Conservation (phyloP, 2,329 filamentous ascomycete species). For the Colletotrichum chrysophilum region DNA sequence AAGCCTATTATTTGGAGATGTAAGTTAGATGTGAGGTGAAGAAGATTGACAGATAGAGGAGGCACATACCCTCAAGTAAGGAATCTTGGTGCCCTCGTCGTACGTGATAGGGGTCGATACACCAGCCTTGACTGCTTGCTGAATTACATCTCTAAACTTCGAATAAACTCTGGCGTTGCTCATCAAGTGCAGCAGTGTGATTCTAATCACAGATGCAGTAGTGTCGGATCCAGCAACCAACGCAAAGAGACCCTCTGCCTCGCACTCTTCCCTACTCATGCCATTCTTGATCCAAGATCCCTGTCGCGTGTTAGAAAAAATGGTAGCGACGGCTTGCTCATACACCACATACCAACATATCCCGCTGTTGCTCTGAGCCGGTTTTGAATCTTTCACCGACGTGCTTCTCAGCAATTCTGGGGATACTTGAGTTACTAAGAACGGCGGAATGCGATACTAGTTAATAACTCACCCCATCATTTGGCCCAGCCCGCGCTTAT, state of each 20-base stretch:
- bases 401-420: constrained; percentile 20
- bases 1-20: not conserved
- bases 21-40: not conserved
- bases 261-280: constrained; percentile 30
- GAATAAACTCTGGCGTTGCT: constrained; percentile 51
- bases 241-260: constrained; percentile 31
- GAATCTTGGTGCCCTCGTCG: not conserved
- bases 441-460: not conserved
- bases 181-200: constrained; percentile 56
- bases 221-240: constrained; percentile 63
- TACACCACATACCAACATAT: constrained; percentile 23
- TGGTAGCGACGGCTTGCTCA: not conserved
- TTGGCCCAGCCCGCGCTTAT: constrained; percentile 17
- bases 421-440: not conserved
- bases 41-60: not conserved
- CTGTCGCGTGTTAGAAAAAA: constrained; percentile 8
- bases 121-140: constrained; percentile 29
- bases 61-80: not conserved
- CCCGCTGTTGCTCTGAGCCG: constrained; percentile 18
- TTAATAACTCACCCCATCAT: constrained; percentile 25
- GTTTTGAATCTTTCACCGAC: constrained; percentile 20
- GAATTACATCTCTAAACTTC: constrained; percentile 54
- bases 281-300: constrained; percentile 36
- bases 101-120: constrained; percentile 22
- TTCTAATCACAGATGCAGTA: constrained; percentile 58